phyloP scores from a whole-genome alignment of 2,329 filamentous ascomycete genomes.

The Apiospora kogelbergensis region DNA sequence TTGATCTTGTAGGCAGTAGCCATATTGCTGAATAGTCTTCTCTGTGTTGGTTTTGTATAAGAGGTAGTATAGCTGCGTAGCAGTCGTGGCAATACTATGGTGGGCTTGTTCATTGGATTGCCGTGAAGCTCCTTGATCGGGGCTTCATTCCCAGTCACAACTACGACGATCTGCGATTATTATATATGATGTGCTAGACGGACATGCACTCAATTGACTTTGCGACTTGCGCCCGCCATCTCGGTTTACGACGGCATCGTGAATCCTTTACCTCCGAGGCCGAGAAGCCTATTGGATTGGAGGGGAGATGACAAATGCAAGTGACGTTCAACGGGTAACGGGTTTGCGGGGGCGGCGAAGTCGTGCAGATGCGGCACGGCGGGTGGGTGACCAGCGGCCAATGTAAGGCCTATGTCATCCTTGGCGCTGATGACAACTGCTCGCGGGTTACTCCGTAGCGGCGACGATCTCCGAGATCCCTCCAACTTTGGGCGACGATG shows the following conservation, averaged over 20 bases:
- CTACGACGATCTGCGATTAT: not conserved
- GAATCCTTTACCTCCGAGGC: not conserved
- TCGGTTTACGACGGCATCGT: not conserved
- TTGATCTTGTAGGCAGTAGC: conserved; percentile 49
- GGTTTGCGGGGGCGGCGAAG: not conserved
- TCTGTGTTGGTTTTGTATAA: not conserved
- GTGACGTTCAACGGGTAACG: not conserved
- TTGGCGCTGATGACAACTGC: not conserved
- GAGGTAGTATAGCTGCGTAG: not conserved
- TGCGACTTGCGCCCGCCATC: not conserved
- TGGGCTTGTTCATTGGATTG: not conserved
- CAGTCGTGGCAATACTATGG: not conserved
- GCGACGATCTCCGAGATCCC: conserved; percentile 3
- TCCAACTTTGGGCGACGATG: not conserved
- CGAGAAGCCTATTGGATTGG: not conserved
- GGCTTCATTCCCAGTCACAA: not conserved
- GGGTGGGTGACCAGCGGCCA: not conserved
- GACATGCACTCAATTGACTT: not conserved
- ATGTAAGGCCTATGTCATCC: not conserved
- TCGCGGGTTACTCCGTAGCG: not conserved
- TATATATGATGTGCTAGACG: not conserved
- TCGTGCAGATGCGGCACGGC: no score
- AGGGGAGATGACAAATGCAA: conserved; percentile 1
- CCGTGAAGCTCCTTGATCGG: no score
- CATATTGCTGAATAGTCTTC: conserved; percentile 33